Evolutionary conservation across 441 rosid genomes (phyloP).

Genomic region (Daphne laureola): DNA sequence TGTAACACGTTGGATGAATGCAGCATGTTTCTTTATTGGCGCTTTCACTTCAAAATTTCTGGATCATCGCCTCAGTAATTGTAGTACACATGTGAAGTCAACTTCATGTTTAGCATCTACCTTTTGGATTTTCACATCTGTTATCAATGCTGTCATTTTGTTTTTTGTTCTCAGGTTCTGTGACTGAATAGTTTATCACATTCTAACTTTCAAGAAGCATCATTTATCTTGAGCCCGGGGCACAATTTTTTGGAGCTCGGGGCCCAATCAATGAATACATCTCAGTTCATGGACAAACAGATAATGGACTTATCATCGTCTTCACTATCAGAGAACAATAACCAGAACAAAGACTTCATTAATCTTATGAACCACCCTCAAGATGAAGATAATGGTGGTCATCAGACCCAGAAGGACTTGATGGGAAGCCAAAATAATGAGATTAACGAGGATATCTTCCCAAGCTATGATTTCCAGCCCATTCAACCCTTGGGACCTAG

Average conservation of each 20-base stretch:
- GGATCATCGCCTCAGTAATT: no score
- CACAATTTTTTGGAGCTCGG: neutral
- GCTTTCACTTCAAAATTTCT: no score
- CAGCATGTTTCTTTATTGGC: no score
- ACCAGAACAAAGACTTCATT: constrained; percentile 27
- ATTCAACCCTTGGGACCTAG: constrained; percentile 39
- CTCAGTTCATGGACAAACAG: constrained; percentile 74
- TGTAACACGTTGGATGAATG: no score
- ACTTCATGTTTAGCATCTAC: no score
- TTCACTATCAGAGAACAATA: constrained; percentile 6
- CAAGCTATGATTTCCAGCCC: constrained; percentile 87
- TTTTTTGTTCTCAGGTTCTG: no score
- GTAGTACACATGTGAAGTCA: no score
- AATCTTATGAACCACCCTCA: constrained; percentile 50
- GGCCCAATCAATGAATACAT: constrained; percentile 42
- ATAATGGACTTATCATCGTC: constrained; percentile 68
- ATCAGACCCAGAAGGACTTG: constrained; percentile 18
- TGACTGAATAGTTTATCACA: no score
- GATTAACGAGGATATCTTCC: constrained; percentile 56
- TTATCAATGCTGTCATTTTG: no score
- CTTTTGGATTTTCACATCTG: no score
- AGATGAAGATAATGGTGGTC: constrained; percentile 27
- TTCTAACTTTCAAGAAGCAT: no score
- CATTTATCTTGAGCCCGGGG: no score
- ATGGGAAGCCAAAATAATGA: constrained; percentile 23